Conservation (phyloP, 225 moss, liverwort and hornwort genomes). For the Physcomitrium patens region DNA sequence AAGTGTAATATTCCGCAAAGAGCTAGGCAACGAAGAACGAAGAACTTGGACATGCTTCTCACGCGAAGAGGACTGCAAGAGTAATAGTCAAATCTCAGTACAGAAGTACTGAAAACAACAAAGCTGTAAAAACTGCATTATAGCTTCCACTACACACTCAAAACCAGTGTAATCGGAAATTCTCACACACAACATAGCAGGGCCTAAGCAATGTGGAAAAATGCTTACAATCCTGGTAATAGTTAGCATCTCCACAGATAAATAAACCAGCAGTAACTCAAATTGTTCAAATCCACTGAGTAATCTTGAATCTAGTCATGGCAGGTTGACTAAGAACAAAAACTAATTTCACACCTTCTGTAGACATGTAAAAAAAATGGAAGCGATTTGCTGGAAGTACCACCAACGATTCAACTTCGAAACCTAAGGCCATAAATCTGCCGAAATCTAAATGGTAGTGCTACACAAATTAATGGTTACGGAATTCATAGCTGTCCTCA, state of each 20-base stretch:
- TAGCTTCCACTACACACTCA: background rate
- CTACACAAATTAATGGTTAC: background rate
- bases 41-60: background rate
- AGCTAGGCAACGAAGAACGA: background rate
- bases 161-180: background rate
- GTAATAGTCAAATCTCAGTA: background rate
- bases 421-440: background rate
- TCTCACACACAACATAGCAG: background rate
- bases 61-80: background rate
- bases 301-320: background rate
- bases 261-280: conserved; percentile 4
- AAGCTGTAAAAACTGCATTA: background rate
- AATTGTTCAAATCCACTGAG: background rate
- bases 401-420: background rate
- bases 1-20: background rate
- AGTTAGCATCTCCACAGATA: background rate
- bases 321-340: background rate
- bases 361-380: background rate
- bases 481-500: background rate
- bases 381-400: background rate
- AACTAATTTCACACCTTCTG: background rate
- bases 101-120: background rate
- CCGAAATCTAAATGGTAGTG: background rate
- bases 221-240: background rate
- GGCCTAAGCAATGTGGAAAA: background rate